These are phyloP conservation scores for Backusella parvicylindrica DNA, from an alignment of 192 early-diverging fungal genomes.

Conservation along the genomic window DNA sequence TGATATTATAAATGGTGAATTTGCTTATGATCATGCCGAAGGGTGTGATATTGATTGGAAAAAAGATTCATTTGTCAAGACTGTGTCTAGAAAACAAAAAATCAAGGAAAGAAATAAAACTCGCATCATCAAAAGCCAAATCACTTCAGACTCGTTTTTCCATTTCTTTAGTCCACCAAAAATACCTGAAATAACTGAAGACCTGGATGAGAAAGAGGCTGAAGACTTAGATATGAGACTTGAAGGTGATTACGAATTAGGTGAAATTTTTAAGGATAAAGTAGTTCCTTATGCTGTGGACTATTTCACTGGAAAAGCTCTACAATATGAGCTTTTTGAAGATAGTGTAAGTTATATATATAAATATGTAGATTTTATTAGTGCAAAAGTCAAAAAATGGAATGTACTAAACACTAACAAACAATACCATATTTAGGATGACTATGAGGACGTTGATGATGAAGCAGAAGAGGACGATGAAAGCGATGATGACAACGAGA, in stretches of 20 bases:
- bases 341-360: slow-evolving; percentile 1
- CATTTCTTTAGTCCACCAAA: slow-evolving; percentile 88
- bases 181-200: slow-evolving; percentile 67
- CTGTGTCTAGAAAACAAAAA: slow-evolving; percentile 98
- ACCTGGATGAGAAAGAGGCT: slow-evolving; percentile 68
- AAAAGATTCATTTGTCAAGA: slow-evolving; percentile 87
- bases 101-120: slow-evolving; percentile 98
- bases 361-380: slow-evolving; percentile 9
- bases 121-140: slow-evolving; percentile 93
- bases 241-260: slow-evolving; percentile 91
- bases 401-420: neutral
- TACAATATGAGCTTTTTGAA: slow-evolving; percentile 74
- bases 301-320: slow-evolving; percentile 98
- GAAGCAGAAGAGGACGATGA: slow-evolving; percentile 5
- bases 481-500: neutral
- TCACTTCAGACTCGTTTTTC: slow-evolving; percentile 96
- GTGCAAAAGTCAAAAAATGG: neutral
- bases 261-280: slow-evolving; percentile 96
- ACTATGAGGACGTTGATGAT: slow-evolving; percentile 52
- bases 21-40: slow-evolving; percentile 89
- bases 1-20: slow-evolving; percentile 73
- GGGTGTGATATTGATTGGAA: slow-evolving; percentile 95
- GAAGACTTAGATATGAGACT: slow-evolving; percentile 82
- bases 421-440: slow-evolving; percentile 24
- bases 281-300: slow-evolving; percentile 93